These are phyloP conservation scores for Spinacia oleracea DNA, from an alignment of 179 eudicot genomes.

Conservation along the genomic window DNA sequence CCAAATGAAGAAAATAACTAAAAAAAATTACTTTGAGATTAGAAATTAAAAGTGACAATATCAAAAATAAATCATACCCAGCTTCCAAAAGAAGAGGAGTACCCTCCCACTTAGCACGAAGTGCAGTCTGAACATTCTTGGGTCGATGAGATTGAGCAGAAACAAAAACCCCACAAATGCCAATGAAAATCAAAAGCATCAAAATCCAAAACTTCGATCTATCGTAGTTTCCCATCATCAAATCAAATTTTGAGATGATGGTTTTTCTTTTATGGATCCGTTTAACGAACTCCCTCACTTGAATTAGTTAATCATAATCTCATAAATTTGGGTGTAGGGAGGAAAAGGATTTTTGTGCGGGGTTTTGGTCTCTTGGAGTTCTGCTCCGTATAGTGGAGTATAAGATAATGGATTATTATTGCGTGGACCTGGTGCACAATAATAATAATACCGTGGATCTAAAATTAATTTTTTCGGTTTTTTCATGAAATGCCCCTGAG, in stretches of 20 bases:
- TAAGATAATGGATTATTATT: too few species aligned
- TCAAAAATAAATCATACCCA: constrained; percentile 48
- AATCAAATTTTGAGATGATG: constrained; percentile 2
- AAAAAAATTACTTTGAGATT: not conserved
- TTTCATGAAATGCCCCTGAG: too few species aligned
- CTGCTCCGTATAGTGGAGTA: too few species aligned
- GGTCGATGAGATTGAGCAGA: constrained; percentile 60
- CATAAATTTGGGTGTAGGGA: too few species aligned
- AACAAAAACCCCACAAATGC: constrained; percentile 41
- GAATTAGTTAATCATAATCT: constrained; percentile 11
- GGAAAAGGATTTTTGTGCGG: too few species aligned
- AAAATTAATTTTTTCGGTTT: too few species aligned
- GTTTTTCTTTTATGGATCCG: constrained; percentile 12
- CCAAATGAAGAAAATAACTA: not conserved
- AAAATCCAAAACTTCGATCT: constrained; percentile 52
- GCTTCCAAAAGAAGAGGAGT: constrained; percentile 90
- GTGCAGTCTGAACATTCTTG: constrained; percentile 89
- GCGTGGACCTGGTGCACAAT: too few species aligned
- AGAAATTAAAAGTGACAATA: not conserved
- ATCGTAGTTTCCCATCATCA: constrained; percentile 45
- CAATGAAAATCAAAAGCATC: constrained; percentile 32
- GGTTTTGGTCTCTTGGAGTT: too few species aligned
- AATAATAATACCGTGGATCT: too few species aligned
- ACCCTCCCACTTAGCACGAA: constrained; percentile 87
- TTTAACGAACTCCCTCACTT: not conserved